Conservation (phyloP, 306 rosid species). For the Acacia crassicarpa region DNA sequence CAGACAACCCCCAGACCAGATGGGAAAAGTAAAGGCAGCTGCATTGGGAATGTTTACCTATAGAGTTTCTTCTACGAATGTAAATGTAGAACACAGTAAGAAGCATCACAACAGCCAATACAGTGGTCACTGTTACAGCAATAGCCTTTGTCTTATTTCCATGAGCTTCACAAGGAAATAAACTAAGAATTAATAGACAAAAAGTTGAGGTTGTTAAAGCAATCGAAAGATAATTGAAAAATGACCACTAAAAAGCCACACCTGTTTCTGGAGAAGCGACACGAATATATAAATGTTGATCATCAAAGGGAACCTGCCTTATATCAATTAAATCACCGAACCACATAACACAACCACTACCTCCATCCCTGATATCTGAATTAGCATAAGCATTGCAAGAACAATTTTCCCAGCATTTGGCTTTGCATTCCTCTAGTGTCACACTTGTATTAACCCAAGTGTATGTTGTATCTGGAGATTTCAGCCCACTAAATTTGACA, state of each 20-base stretch:
- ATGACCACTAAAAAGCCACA: background rate
- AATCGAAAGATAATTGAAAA: background rate
- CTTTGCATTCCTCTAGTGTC: conserved; percentile 12
- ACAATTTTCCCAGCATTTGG: conserved; percentile 23
- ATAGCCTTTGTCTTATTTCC: background rate
- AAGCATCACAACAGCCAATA: background rate
- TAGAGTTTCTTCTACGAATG: background rate
- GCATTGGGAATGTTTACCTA: background rate
- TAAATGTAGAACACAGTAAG: background rate
- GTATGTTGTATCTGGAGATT: conserved; percentile 28
- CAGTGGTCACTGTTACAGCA: background rate
- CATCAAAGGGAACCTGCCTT: background rate
- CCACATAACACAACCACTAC: conserved; percentile 40
- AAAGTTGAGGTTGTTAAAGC: background rate
- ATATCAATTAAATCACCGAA: conserved; percentile 38
- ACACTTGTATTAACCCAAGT: conserved; percentile 10
- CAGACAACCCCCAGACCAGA: background rate
- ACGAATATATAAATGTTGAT: conserved; percentile 35
- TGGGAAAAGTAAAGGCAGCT: background rate
- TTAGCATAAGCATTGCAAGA: conserved; percentile 34
- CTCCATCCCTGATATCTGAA: conserved; percentile 13
- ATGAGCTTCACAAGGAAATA: background rate
- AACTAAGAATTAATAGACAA: background rate
- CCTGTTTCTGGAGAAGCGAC: conserved; percentile 24
- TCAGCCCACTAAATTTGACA: background rate